A percentile compares a stretch with the other conserved stretches of the same genome.
Conservation (phyloP, 1,284 basidiomycete genomes). For the Rhodotorula sp. region DNA sequence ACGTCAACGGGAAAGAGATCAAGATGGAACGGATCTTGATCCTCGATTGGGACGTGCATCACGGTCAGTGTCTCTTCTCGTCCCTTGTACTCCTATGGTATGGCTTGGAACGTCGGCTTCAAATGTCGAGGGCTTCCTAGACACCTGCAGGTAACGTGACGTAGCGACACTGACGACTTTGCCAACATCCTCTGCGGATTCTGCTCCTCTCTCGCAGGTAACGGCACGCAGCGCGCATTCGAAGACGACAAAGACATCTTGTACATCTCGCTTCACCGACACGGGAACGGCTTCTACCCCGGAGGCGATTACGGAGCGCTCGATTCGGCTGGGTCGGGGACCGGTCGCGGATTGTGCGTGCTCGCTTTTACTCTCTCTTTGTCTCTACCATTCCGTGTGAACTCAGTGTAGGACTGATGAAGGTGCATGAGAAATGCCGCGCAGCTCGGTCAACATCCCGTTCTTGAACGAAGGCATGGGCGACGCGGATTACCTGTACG, state of each 20-base stretch:
- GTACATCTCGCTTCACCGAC: slow-evolving; percentile 96
- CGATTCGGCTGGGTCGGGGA: slow-evolving; percentile 78
- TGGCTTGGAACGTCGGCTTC: not conserved
- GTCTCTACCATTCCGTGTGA: not conserved
- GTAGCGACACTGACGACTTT: no score
- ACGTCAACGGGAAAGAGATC: slow-evolving; percentile 48
- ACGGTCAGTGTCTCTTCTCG: slow-evolving; percentile 60
- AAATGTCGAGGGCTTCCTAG: no score
- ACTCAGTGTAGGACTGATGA: not conserved
- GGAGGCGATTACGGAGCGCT: slow-evolving; percentile 83
- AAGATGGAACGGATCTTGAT: slow-evolving; percentile 75
- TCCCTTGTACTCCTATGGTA: not conserved
- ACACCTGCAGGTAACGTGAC: no score
- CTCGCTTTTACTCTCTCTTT: not conserved
- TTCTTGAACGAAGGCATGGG: slow-evolving; percentile 88
- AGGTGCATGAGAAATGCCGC: not conserved
- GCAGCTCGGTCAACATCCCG: slow-evolving; percentile 88
- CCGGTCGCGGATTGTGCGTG: slow-evolving; percentile 78
- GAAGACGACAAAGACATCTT: slow-evolving; percentile 85
- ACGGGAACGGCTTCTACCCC: slow-evolving; percentile 94
- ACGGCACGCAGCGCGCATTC: slow-evolving; percentile 95
- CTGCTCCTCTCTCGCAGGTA: slow-evolving; percentile 59
- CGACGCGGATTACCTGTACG: slow-evolving; percentile 94
- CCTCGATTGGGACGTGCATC: slow-evolving; percentile 98
- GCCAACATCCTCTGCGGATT: slow-evolving; percentile 9